A percentile compares a stretch with the other conserved stretches of the same genome.
These are phyloP conservation scores for Medicago ruthenica DNA, from an alignment of 306 rosid genomes.

Conservation along the genomic window DNA sequence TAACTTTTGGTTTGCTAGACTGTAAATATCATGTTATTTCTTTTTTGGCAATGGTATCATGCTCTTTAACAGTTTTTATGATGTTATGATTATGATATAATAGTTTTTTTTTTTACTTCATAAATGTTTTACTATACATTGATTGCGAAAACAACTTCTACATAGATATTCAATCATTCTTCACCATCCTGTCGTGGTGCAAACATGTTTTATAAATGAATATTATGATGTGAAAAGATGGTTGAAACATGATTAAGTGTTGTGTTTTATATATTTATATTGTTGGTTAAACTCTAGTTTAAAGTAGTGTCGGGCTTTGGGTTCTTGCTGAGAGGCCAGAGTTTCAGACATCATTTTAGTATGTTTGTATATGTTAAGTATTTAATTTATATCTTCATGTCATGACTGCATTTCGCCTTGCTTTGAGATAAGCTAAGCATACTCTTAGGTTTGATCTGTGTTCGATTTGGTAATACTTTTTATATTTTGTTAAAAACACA, in stretches of 20 bases:
- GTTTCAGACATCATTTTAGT: too few relatives aligned
- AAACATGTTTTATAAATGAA: neutral
- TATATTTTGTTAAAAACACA: conserved; percentile 31
- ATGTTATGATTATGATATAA: neutral
- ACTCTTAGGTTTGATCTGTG: neutral
- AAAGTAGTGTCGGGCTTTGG: neutral
- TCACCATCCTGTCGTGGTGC: neutral
- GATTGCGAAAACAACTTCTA: neutral
- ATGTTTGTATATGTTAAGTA: too few relatives aligned
- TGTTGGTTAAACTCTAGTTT: neutral
- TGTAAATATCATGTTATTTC: neutral
- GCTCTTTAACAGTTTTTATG: neutral
- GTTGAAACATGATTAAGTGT: neutral
- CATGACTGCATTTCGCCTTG: neutral
- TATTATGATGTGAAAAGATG: neutral
- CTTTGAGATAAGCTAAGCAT: neutral
- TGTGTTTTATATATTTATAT: neutral
- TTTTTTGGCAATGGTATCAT: neutral
- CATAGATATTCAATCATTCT: neutral
- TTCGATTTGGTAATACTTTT: neutral
- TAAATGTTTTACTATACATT: neutral
- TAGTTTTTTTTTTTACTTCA: neutral
- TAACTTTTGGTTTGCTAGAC: conserved; percentile 5
- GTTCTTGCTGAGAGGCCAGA: neutral
- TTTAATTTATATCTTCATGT: neutral